Percentiles rank a stretch among this genome's conserved stretches.
Evolutionary conservation across 1,284 basidiomycete species (phyloP).

Genomic region (Marasmius fiardii): DNA sequence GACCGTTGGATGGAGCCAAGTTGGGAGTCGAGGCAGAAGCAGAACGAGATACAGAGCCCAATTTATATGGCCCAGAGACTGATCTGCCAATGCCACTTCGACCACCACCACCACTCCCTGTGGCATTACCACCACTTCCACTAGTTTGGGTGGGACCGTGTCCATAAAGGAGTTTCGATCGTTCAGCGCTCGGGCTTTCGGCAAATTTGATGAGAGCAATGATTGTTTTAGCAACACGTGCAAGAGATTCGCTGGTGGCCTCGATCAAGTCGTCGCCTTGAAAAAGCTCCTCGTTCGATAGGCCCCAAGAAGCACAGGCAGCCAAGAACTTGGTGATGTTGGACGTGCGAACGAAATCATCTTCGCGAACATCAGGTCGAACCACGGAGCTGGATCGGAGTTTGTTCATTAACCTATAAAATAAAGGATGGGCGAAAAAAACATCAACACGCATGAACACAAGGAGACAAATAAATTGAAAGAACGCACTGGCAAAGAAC

Average conservation of each 20-base stretch:
- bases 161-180: conserved; percentile 42
- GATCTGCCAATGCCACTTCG: conserved; percentile 20
- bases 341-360: conserved; percentile 57
- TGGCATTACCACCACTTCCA: not conserved
- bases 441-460: conserved; percentile 17
- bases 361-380: conserved; percentile 65
- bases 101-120: not conserved
- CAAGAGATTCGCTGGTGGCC: conserved; percentile 53
- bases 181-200: conserved; percentile 44
- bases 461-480: conserved; percentile 12
- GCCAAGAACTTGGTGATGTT: conserved; percentile 76
- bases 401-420: conserved; percentile 70
- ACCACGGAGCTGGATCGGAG: conserved; percentile 58
- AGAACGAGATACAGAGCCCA: conserved; percentile 22
- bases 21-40: conserved; percentile 64
- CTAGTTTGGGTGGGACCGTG: conserved; percentile 29
- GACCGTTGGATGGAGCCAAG: conserved; percentile 32
- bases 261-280: conserved; percentile 66
- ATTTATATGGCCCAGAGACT: conserved; percentile 17
- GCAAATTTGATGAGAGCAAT: conserved; percentile 61
- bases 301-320: conserved; percentile 61
- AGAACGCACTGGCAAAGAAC: conserved; percentile 80
- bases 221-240: conserved; percentile 65
- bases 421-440: conserved; percentile 10
- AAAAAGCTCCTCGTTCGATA: conserved; percentile 63